Base-by-base conservation (phyloP, 805 yeast species). In the Ogataea nitratoaversa region DNA sequence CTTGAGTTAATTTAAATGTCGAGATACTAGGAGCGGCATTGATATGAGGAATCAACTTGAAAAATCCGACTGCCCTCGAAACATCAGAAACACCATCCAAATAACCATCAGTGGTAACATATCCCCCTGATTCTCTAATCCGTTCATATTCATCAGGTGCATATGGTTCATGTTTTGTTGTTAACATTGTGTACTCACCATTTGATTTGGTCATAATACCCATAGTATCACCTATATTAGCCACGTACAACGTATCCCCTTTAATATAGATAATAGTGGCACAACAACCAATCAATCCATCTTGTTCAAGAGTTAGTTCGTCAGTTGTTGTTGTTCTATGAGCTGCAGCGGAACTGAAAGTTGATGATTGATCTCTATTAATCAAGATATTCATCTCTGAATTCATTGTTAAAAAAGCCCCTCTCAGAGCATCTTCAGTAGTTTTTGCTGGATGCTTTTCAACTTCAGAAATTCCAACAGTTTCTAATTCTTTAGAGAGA, bases 31-130 rank as follows among this genome's bases (percentile, higher is more conserved):
- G 97, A 2, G 87, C 88, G 0, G 95, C 84, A 56, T 84, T 88
- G 20, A 91, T 78, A 56, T 88, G 95, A 1, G 97, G 96, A 32
- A 89, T 70, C 47, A 83, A 71, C 49, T 84, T 84, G 59, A 84
- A 83, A 57, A 84, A 90, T 0, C 99, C 99, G 38, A 88, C 90
- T 24, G 96, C 95, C 52, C 98, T 75, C 2, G 96, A 86, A 36
- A 89, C 85, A 36, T 79, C 82, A 13, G 87, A 72, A 22, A 78
- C 80, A 30, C 95, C 95, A 59, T 91, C 96, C 33, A 89, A 71
- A 46, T 83, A 81, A 39, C 91, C 96, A 53, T 83, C 84, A 16
- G 85, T 83, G 8, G 86, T 78, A 9, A 93, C 95, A 59, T 75
- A 84, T 1, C 98, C 98, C 38, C 98, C 98, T 19, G 95, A 78